phyloP scores from a whole-genome alignment of 345 rosid genomes.

The Eucalyptus pauciflora region DNA sequence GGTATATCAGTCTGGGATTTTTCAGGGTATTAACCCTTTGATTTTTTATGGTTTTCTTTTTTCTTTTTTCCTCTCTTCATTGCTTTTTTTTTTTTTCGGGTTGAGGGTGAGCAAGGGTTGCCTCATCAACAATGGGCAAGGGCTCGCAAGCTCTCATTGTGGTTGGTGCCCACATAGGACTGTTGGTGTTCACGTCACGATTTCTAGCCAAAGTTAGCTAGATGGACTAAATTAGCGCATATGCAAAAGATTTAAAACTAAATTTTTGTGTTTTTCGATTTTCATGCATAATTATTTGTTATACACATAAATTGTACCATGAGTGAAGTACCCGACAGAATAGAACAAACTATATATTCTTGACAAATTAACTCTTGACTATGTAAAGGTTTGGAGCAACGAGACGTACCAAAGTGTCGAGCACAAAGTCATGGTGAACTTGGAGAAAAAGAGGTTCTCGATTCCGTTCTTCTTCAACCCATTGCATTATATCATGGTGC shows the following conservation, averaged over 20 bases:
- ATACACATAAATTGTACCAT: background rate
- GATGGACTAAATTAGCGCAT: too few species aligned
- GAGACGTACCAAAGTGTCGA: slow-evolving; percentile 58
- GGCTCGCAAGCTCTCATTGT: background rate
- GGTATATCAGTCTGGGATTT: too few species aligned
- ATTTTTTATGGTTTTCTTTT: too few species aligned
- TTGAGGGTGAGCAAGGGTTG: background rate
- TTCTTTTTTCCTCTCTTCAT: background rate
- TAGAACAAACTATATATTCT: background rate
- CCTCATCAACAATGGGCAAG: background rate
- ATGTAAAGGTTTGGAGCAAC: slow-evolving; percentile 59
- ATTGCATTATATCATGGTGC: slow-evolving; percentile 24
- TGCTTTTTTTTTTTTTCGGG: too few species aligned
- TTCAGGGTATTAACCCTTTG: too few species aligned
- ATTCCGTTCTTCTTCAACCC: slow-evolving; percentile 59
- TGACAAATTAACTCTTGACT: background rate
- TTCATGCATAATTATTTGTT: background rate
- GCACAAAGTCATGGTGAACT: slow-evolving; percentile 59
- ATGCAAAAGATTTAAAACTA: too few species aligned
- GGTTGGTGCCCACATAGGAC: accelerated
- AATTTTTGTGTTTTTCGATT: background rate
- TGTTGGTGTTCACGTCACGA: accelerated
- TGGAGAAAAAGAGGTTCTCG: slow-evolving; percentile 46
- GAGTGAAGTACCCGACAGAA: background rate
- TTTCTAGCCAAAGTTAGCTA: background rate